These are phyloP conservation scores for Termitomyces sp. DNA, from an alignment of 768 basidiomycete genomes.

Conservation along the genomic window DNA sequence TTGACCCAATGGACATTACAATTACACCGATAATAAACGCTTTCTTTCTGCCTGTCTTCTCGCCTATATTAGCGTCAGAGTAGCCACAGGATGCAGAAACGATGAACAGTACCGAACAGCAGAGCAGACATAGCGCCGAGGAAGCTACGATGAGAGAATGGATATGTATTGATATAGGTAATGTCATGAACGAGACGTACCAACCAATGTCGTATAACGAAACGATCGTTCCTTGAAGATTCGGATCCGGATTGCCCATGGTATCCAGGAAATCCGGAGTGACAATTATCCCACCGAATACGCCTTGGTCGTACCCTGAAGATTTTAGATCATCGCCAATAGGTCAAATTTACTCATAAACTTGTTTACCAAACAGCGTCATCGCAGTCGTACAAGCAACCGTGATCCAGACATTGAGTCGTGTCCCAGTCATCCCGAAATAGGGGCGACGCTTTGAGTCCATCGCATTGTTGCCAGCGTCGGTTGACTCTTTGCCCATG, in stretches of 20 bases:
- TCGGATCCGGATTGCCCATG: slow-evolving; percentile 42
- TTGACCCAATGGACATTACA: slow-evolving; percentile 49
- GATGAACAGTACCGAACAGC: slow-evolving; percentile 24
- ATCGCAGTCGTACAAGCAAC: slow-evolving; percentile 49
- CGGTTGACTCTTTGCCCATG: slow-evolving; percentile 9
- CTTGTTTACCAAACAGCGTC: slow-evolving; percentile 40
- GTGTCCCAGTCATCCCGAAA: slow-evolving; percentile 38
- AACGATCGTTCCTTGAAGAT: slow-evolving; percentile 44
- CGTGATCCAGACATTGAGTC: slow-evolving; percentile 41
- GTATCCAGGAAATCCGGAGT: slow-evolving; percentile 39
- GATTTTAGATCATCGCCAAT: background rate
- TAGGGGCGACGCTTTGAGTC: slow-evolving; percentile 24
- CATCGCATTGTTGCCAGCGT: background rate
- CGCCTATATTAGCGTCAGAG: slow-evolving; percentile 20
- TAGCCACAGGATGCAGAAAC: background rate
- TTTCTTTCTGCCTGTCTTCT: slow-evolving; percentile 39
- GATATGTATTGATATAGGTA: background rate
- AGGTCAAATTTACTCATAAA: background rate
- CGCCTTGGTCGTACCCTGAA: slow-evolving; percentile 47
- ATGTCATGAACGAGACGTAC: slow-evolving; percentile 18
- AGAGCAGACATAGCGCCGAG: slow-evolving; percentile 42
- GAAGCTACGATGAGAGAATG: slow-evolving; percentile 24
- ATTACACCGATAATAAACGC: slow-evolving; percentile 44
- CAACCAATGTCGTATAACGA: slow-evolving; percentile 49
- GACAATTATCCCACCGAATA: slow-evolving; percentile 48